phyloP scores from a whole-genome alignment of 805 yeast genomes.

The Henningerozyma blattae region DNA sequence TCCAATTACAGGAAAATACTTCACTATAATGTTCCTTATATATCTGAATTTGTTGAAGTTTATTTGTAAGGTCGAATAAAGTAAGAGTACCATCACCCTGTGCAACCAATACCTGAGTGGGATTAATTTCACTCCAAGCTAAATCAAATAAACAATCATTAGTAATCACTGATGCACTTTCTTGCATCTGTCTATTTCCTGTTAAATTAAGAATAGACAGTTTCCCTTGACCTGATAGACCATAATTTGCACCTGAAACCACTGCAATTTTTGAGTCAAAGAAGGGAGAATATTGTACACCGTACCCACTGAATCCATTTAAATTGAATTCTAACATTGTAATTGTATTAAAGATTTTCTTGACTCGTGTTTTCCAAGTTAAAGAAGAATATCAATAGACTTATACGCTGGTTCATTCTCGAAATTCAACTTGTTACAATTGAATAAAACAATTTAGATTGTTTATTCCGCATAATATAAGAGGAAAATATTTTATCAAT shows the following conservation, averaged over 20 bases:
- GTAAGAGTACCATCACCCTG: slow-evolving; percentile 87
- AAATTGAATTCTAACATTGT: slow-evolving; percentile 47
- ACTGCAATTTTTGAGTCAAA: slow-evolving; percentile 83
- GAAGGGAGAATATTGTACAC: slow-evolving; percentile 82
- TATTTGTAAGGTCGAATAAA: slow-evolving; percentile 61
- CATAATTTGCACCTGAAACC: slow-evolving; percentile 85
- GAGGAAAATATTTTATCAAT: too few relatives aligned
- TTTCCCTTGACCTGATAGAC: slow-evolving; percentile 89
- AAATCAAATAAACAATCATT: slow-evolving; percentile 87
- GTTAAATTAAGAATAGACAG: slow-evolving; percentile 58
- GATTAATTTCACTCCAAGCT: slow-evolving; percentile 86
- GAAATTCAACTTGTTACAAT: too few relatives aligned
- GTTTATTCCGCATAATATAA: too few relatives aligned
- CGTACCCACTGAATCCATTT: slow-evolving; percentile 75
- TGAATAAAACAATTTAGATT: too few relatives aligned
- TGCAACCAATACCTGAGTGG: slow-evolving; percentile 71
- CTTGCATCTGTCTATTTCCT: slow-evolving; percentile 47
- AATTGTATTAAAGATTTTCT: too few relatives aligned
- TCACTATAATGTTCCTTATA: slow-evolving; percentile 71
- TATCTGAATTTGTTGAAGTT: slow-evolving; percentile 38
- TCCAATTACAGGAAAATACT: slow-evolving; percentile 67
- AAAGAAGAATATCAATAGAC: neutral
- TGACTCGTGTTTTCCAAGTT: too few relatives aligned
- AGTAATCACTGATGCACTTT: slow-evolving; percentile 60
- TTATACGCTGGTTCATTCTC: neutral